Evolutionary conservation across 2,329 filamentous ascomycete genomes (phyloP).

Genomic region (Xylaria arbuscula): DNA sequence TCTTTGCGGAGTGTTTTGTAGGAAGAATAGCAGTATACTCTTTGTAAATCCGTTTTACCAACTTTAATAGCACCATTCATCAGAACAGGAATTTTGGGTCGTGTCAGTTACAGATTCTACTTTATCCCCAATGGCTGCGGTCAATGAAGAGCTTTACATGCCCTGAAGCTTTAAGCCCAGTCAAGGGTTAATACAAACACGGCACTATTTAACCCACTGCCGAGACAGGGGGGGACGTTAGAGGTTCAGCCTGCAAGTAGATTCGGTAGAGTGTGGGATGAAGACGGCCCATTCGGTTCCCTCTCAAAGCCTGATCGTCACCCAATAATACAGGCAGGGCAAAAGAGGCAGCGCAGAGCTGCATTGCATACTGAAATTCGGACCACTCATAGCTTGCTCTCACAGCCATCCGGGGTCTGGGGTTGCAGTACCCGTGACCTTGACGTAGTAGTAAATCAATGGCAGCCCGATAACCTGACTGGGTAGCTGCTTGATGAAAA

Average conservation of each 20-base stretch:
- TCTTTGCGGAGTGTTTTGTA: conserved; percentile 43
- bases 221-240: background rate
- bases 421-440: conserved; percentile 38
- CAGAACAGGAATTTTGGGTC: conserved; percentile 18
- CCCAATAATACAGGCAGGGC: conserved; percentile 32
- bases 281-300: conserved; percentile 30
- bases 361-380: conserved; percentile 29
- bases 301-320: conserved; percentile 34
- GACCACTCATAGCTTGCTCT: conserved; percentile 24
- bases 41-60: conserved; percentile 51
- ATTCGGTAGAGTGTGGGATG: conserved; percentile 31
- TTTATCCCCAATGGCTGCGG: background rate
- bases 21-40: conserved; percentile 50
- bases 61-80: conserved; percentile 49
- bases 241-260: conserved; percentile 26
- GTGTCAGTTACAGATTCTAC: background rate
- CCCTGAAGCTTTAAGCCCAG: background rate
- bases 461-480: conserved; percentile 34
- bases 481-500: conserved; percentile 29
- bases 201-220: conserved; percentile 5
- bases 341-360: conserved; percentile 32
- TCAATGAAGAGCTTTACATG: background rate
- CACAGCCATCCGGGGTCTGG: conserved; percentile 34
- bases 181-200: conserved; percentile 3
- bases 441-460: conserved; percentile 31